phyloP scores from a whole-genome alignment of 1,284 basidiomycete species.

The Sphagnurus paluster region DNA sequence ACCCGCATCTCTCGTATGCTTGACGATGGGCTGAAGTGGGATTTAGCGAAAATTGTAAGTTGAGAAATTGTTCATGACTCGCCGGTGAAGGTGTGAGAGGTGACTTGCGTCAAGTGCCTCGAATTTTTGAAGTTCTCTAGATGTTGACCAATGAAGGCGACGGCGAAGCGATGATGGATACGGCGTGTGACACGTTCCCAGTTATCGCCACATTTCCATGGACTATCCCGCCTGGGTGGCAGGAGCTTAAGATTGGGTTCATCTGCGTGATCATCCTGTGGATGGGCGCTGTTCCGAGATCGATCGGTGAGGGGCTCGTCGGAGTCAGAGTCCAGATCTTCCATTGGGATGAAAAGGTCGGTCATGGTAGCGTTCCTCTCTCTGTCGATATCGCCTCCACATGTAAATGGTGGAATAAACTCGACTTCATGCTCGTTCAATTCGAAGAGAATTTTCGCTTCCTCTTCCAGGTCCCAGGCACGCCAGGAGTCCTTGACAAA shows the following conservation, averaged over 20 bases:
- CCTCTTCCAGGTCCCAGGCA: slow-evolving; percentile 10
- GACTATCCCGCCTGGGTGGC: not conserved
- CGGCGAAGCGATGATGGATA: slow-evolving; percentile 18
- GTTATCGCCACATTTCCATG: slow-evolving; percentile 6
- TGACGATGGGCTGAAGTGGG: slow-evolving; percentile 24
- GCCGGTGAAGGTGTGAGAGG: slow-evolving; percentile 23
- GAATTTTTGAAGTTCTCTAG: slow-evolving; percentile 12
- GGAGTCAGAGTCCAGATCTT: not conserved
- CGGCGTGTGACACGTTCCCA: slow-evolving; percentile 8
- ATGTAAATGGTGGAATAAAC: slow-evolving; percentile 18
- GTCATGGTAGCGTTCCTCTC: slow-evolving; percentile 16
- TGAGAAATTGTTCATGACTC: slow-evolving; percentile 7
- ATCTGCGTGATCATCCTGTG: not conserved
- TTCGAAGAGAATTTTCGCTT: slow-evolving; percentile 18
- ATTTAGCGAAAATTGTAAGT: not conserved
- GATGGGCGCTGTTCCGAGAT: too few relatives aligned
- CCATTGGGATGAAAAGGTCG: slow-evolving; percentile 10
- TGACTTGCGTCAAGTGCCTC: slow-evolving; percentile 18
- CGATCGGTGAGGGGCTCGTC: not conserved
- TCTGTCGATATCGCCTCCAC: slow-evolving; percentile 18
- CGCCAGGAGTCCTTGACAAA: slow-evolving; percentile 25
- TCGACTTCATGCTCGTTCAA: slow-evolving; percentile 15
- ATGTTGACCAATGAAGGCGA: slow-evolving; percentile 8
- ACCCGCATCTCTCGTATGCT: slow-evolving; percentile 23
- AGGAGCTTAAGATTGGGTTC: not conserved